Base-by-base conservation (phyloP, 1,284 basidiomycete species). In the Malassezia sympodialis region DNA sequence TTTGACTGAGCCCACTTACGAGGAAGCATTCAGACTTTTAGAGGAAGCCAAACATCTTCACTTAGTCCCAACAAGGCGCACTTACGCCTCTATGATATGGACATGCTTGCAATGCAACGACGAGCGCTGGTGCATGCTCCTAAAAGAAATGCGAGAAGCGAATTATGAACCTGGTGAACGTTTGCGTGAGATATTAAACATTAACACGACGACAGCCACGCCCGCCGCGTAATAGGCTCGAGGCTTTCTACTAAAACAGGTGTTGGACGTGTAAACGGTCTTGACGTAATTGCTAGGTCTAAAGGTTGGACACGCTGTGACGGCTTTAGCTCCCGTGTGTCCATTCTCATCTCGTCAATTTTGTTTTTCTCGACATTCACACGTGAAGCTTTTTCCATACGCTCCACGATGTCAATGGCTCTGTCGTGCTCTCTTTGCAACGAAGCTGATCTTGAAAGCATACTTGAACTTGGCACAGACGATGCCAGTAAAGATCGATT, bases 91-190 rank as follows among this genome's bases (percentile, higher is more conserved):
- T 6, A 40, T 71, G 30, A 44, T 63, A 8, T 58, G 63, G 37
- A 68, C 61, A n/a, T 71, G 68, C 35, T 49, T 43, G 39, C 19
- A 23, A 4, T 49, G 54, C 8, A 34, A 56, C 2, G 68, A 71
- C 26, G 48, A 53, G 31, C 60, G 68, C 4, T 67, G 63, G 63
- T 40, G 53, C 23, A 27, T 26, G 11, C 51, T 63, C 8, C 30
- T 64, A 2, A 51, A 49, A 8, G 63, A 69, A n/a, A 67, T 69
- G 65, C n/a, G 26, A n/a, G 58, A 67, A 3, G 59, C 58, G 8
- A 51, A 55, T 3, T 62, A 65, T 26, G 55, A 52, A 37, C 55
- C 49, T 6, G 35, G 49, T n/a, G 49, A 48, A 10, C 28, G 49
- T 41, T 32, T 57, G 1, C 49, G 46, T 4, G 39, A 30, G 15